Evolutionary conservation across 345 rosid species (phyloP), one percentile per base, ranked within the genome.

Genomic region (Hibiscus tridactylites): DNA sequence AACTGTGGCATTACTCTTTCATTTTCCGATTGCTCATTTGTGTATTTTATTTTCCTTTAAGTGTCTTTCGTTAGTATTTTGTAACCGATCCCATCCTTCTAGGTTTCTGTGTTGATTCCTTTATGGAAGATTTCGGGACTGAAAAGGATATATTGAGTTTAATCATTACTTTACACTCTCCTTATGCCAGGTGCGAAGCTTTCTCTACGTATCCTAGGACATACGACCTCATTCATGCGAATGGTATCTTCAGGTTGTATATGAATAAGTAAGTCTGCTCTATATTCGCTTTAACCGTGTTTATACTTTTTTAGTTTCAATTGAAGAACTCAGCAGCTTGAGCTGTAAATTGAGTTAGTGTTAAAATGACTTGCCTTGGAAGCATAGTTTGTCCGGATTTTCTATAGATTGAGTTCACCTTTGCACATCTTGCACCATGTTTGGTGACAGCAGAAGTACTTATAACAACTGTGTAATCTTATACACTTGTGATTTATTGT

Each of bases 191-290:
- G 90, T 82, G 88, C 63, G 88, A 86, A 78, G 90, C 85, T 24
- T 81, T 86, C 85, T 86, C 90, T 42, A 84, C 88, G 0, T 84
- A 86, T 74, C 90, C 90, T 17, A 81, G 90, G 67, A 86, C 85
- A 37, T 84, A 81, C 13, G 88, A 86, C 73, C 71, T 86, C 19
- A 76, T 86, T 29, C 90, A 86, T 74, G 86, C 84, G 2, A 76
- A 78, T 13, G 61, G 76, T 2, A 49, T 84, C 46, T 79, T 82
- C 42, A 79, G 76, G 74, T 76, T 82, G 56, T 86, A 82, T 24
- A 28, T 46, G 33, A 76, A 71, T 74, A 84, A 81, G 90, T 86
- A 74, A 61, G n/a, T 65, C 9, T 83, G 15, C 42, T 68, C 26
- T 47, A 49, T 33, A 47, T 19, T 67, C 2, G 42, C 19, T 3